These are phyloP conservation scores for Trametes cingulata DNA, from an alignment of 768 basidiomycete genomes.

Conservation along the genomic window DNA sequence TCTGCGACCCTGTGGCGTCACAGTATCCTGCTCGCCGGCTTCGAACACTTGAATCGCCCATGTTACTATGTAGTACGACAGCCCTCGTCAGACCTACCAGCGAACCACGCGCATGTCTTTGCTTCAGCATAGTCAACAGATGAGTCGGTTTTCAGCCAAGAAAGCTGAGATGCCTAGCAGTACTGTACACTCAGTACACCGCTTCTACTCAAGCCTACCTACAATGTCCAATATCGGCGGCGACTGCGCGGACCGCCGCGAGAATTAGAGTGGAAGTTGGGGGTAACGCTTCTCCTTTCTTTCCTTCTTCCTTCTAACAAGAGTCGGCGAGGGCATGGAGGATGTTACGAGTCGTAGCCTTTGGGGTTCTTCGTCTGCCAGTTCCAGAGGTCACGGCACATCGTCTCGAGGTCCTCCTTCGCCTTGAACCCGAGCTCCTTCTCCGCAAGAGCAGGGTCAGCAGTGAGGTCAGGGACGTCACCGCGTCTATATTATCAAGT, in stretches of 20 bases:
- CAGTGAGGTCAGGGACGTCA: constrained; percentile 95
- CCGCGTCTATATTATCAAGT: constrained; percentile 60
- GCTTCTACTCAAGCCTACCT: constrained; percentile 13
- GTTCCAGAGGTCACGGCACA: constrained; percentile 98
- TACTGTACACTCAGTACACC: constrained; percentile 11
- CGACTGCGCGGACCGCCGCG: neutral
- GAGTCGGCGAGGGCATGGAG: no score
- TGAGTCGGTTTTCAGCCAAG: neutral
- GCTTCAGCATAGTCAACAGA: neutral
- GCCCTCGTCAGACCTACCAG: no score
- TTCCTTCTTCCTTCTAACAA: neutral
- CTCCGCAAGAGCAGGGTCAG: constrained; percentile 88
- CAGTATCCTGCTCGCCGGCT: no score
- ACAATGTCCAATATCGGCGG: constrained; percentile 7
- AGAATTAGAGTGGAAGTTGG: constrained; percentile 7
- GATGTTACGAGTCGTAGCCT: constrained; percentile 52
- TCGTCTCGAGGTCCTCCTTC: constrained; percentile 74
- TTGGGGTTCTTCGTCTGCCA: constrained; percentile 94
- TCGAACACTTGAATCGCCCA: no score
- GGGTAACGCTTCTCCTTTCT: neutral
- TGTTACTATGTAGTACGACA: no score
- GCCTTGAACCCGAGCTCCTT: constrained; percentile 93
- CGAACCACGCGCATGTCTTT: no score
- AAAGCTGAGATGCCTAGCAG: neutral
- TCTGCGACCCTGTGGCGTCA: no score